Conservation (phyloP, 495 filamentous ascomycete genomes). For the Pseudotulostoma volvatum region DNA sequence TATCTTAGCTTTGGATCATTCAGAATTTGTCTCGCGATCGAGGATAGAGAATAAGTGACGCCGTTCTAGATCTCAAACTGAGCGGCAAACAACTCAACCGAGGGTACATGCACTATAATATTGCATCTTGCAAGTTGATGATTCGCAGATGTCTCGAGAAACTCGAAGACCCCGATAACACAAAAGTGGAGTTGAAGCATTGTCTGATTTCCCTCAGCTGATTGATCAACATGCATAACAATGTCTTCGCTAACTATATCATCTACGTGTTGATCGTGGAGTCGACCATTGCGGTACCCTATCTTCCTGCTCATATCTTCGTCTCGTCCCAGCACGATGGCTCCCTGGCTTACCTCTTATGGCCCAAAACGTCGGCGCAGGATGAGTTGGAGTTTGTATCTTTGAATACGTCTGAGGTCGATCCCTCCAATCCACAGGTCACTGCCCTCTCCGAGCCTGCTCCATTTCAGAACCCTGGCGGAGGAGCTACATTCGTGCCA, state of each 20-base stretch:
- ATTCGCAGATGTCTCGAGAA: no score
- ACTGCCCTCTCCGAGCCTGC: conserved; percentile 41
- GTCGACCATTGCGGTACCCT: conserved; percentile 37
- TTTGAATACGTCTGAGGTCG: conserved; percentile 45
- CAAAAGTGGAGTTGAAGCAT: no score
- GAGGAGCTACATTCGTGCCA: conserved; percentile 39
- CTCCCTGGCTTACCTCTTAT: conserved; percentile 44
- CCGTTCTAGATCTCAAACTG: no score
- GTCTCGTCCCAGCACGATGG: conserved; percentile 36
- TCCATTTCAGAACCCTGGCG: conserved; percentile 41
- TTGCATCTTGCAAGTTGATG: no score
- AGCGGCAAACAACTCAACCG: no score
- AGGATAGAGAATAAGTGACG: no score
- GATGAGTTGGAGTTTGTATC: conserved; percentile 36
- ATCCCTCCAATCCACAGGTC: conserved; percentile 33
- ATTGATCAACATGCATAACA: neutral
- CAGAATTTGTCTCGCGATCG: no score
- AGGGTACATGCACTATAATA: no score
- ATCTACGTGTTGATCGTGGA: conserved; percentile 10
- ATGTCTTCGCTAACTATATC: neutral
- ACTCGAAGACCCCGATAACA: no score
- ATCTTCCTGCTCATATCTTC: conserved; percentile 54
- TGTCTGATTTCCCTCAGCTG: no score
- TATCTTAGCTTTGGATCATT: no score
- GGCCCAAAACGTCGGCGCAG: conserved; percentile 24